These are phyloP conservation scores for Parathielavia hyrcaniae DNA, from an alignment of 495 filamentous ascomycete species.

Conservation along the genomic window DNA sequence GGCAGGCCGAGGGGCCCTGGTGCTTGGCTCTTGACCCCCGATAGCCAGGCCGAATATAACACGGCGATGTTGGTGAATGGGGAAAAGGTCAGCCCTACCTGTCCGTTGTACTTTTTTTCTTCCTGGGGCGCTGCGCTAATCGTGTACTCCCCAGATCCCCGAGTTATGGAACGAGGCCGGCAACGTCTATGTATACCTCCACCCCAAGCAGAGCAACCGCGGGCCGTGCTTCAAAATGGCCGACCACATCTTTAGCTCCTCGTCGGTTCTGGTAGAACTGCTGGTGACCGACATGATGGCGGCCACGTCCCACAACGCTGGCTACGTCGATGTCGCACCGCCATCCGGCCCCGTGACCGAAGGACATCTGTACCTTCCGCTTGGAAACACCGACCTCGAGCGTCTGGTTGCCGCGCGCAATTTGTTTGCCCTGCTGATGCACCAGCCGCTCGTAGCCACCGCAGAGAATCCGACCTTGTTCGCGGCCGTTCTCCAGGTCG, in stretches of 20 bases:
- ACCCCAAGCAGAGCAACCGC: slow-evolving; percentile 57
- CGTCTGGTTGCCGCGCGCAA: slow-evolving; percentile 74
- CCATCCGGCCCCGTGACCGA: slow-evolving; percentile 40
- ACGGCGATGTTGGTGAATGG: slow-evolving; percentile 49
- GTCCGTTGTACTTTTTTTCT: neutral
- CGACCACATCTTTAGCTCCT: slow-evolving; percentile 64
- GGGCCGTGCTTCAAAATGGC: slow-evolving; percentile 74
- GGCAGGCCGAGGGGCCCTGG: slow-evolving; percentile 27
- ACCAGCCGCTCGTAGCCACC: slow-evolving; percentile 74
- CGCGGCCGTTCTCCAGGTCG: slow-evolving; percentile 64
- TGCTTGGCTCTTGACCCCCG: slow-evolving; percentile 59
- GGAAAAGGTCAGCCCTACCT: slow-evolving; percentile 47
- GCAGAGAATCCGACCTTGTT: slow-evolving; percentile 61
- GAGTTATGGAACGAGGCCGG: slow-evolving; percentile 87
- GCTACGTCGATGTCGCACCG: slow-evolving; percentile 37
- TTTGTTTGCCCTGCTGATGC: slow-evolving; percentile 80
- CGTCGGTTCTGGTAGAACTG: slow-evolving; percentile 59
- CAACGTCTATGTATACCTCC: slow-evolving; percentile 79
- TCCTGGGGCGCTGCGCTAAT: neutral
- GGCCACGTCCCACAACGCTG: slow-evolving; percentile 28
- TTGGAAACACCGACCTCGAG: slow-evolving; percentile 50
- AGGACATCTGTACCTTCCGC: slow-evolving; percentile 65
- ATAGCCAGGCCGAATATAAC: slow-evolving; percentile 57
- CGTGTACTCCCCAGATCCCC: slow-evolving; percentile 48
- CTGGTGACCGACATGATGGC: slow-evolving; percentile 56